phyloP scores from a whole-genome alignment of 805 yeast genomes.

The Kodamaea sagamina region DNA sequence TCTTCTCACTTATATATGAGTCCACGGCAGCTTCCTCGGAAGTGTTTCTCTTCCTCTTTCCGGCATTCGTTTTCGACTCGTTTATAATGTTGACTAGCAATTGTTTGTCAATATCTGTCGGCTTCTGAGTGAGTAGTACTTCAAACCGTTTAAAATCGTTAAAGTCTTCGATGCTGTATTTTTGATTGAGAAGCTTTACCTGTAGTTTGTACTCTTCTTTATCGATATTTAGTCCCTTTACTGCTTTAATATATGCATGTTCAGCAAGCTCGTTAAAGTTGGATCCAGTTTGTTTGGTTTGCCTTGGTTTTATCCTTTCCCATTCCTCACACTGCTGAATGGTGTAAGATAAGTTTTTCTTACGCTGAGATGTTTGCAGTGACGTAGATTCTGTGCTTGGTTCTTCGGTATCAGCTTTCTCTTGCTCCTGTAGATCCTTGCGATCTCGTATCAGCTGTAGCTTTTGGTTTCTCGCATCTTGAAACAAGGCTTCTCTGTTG shows the following conservation, averaged over 20 bases:
- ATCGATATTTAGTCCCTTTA: constrained; percentile 38
- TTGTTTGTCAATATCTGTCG: constrained; percentile 15
- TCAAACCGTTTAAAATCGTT: constrained; percentile 5
- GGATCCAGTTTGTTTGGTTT: constrained; percentile 39
- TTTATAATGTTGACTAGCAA: constrained; percentile 33
- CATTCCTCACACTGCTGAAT: constrained; percentile 67
- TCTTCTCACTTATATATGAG: constrained; percentile 66
- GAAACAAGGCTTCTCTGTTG: constrained; percentile 21
- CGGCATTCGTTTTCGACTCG: constrained; percentile 38
- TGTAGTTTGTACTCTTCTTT: constrained; percentile 45
- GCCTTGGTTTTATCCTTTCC: constrained; percentile 43
- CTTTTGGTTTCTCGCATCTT: constrained; percentile 20
- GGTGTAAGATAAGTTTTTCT: constrained; percentile 31
- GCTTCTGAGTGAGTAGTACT: constrained; percentile 8
- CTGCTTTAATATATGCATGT: constrained; percentile 56
- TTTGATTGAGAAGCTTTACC: constrained; percentile 24
- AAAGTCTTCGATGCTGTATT: constrained; percentile 14
- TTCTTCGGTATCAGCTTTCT: constrained; percentile 40
- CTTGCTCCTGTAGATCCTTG: constrained; percentile 16
- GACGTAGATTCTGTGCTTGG: neutral
- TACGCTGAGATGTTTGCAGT: constrained; percentile 9
- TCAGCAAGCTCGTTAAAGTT: constrained; percentile 61
- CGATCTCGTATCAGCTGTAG: constrained; percentile 15
- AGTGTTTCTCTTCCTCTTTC: constrained; percentile 38
- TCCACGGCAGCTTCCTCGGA: constrained; percentile 37